Evolutionary conservation across 106 monocot species (phyloP), one percentile per base, ranked within the genome.

Genomic region (Acorus calamus): DNA sequence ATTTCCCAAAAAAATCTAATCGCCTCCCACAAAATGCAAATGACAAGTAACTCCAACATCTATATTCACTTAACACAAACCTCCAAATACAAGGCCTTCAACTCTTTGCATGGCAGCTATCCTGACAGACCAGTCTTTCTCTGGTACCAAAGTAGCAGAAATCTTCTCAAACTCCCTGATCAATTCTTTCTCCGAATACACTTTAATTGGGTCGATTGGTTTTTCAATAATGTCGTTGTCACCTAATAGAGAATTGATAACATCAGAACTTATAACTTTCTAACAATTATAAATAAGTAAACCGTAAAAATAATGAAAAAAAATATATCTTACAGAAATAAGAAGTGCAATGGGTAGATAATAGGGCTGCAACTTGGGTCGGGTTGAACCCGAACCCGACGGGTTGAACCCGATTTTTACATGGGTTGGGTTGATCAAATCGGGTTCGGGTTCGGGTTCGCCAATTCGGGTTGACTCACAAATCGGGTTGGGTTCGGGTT

Each of bases 91-190:
- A 65, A 99, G 66, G 62, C 88, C 92, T 84, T 99, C 98, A 76
- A 92, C 73, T 81, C 88, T 99, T 76, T 99, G 98, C 85, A 99
- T 83, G 11, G 91, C 88, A 80, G 92, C 85, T 76, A 99, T 92
- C 49, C 98, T 78, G 41, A 88, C 28, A 46, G 83, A 88, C 98
- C 98, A 99, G 76, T 99, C 98, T 61, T 92, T 99, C 71, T 92
- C 98, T 52, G 98, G 98, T n/a, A 86, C 83, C 56, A 99, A 68
- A 76, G 81, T 86, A 44, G 78, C 71, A 66, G 92, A 74, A 74
- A 99, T 84, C 72, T 92, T 99, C 77, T 99, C 98, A 71, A 99
- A 67, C 73, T 99, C 98, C 53, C 83, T 69, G 8, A 88, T 58
- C 44, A 99, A 75, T 77, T 99, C 98, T 64, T 83, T 99, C 64